These are phyloP conservation scores for Eucalyptus fibrosa DNA, from an alignment of 345 rosid genomes.

Conservation along the genomic window DNA sequence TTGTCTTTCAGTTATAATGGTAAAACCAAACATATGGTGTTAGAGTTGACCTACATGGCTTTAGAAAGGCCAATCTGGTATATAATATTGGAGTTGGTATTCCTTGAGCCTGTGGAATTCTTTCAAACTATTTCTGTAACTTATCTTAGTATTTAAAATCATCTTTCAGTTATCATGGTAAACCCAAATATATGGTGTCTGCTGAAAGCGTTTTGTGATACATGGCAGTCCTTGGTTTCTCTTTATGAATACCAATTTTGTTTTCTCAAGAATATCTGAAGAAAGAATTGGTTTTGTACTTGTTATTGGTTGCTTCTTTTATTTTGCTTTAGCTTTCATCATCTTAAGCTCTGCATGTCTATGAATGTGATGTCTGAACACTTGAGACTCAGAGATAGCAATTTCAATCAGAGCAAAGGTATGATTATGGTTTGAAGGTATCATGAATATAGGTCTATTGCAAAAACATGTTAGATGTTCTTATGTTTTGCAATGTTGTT, in stretches of 20 bases:
- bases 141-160: neutral
- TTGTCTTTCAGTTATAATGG: neutral
- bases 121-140: neutral
- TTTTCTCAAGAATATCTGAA: neutral
- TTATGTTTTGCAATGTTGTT: neutral
- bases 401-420: neutral
- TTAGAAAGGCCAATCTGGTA: neutral
- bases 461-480: neutral
- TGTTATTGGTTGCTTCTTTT: neutral
- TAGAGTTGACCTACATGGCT: neutral
- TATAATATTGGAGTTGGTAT: neutral
- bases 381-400: neutral
- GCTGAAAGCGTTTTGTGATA: neutral
- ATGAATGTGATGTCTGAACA: neutral
- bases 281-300: neutral
- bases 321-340: neutral
- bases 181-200: neutral
- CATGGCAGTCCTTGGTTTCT: neutral
- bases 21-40: neutral
- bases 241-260: neutral
- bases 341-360: neutral
- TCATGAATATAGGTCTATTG: neutral
- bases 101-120: neutral
- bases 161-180: neutral
- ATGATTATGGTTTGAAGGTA: neutral